A percentile compares a stretch with the other conserved stretches of the same genome.
phyloP scores from a whole-genome alignment of 2,329 filamentous ascomycete genomes.

The Xylaria sp. region DNA sequence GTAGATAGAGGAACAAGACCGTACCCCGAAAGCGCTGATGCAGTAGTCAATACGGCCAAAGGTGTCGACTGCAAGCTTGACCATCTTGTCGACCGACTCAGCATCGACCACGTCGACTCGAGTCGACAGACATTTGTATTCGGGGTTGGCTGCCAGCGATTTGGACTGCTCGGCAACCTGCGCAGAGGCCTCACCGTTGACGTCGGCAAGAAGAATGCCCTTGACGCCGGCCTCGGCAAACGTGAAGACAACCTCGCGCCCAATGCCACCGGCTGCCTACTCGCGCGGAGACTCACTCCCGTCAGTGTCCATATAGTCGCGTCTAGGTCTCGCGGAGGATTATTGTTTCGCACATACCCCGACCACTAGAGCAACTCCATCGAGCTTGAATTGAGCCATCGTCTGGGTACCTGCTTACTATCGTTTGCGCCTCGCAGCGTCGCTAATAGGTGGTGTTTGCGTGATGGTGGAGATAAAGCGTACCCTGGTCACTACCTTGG shows the following conservation, averaged over 20 bases:
- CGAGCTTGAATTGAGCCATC: background rate
- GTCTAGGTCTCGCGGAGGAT: background rate
- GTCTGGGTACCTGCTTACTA: background rate
- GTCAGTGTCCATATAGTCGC: background rate
- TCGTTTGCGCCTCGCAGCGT: no score
- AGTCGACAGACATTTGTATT: constrained; percentile 7
- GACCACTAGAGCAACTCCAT: background rate
- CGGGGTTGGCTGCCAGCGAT: constrained; percentile 30
- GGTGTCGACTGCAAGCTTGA: constrained; percentile 16
- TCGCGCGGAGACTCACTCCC: background rate
- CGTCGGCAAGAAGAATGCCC: constrained; percentile 40
- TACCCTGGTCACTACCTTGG: background rate
- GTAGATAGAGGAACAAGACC: background rate
- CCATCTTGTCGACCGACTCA: constrained; percentile 32
- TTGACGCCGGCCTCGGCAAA: constrained; percentile 41
- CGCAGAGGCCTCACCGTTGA: constrained; percentile 31
- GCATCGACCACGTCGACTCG: constrained; percentile 17
- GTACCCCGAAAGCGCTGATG: background rate
- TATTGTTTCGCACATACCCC: background rate
- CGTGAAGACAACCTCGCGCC: constrained; percentile 34
- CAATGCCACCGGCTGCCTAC: constrained; percentile 38
- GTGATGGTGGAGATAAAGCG: background rate
- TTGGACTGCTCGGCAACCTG: constrained; percentile 33
- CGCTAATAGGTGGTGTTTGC: background rate
- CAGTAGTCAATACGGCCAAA: constrained; percentile 42